Evolutionary conservation across 148 eudicot genomes (phyloP).

Genomic region (Amaranthus hypochondriacus): DNA sequence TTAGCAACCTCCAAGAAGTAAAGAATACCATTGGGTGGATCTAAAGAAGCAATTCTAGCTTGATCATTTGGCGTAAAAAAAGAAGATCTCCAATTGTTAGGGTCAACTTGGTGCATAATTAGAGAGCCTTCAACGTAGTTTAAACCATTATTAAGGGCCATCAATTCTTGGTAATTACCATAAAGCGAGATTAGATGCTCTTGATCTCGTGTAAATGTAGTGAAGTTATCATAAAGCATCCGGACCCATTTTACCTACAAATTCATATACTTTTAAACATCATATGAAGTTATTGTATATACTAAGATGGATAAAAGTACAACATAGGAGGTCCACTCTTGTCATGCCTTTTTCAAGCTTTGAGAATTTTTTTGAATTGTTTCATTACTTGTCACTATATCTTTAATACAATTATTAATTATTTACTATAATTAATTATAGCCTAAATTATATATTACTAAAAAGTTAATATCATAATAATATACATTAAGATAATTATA

Average conservation of each 20-base stretch:
- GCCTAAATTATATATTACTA: too few relatives aligned
- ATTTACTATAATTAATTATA: too few relatives aligned
- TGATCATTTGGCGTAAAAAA: constrained; percentile 55
- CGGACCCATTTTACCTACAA: constrained; percentile 83
- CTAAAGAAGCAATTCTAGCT: constrained; percentile 39
- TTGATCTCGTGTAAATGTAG: constrained; percentile 69
- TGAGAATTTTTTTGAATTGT: not conserved
- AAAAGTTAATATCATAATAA: too few relatives aligned
- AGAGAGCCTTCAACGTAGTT: constrained; percentile 79
- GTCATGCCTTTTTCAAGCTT: constrained; percentile 22
- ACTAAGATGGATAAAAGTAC: constrained; percentile 16
- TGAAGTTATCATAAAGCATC: constrained; percentile 64
- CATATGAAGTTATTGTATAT: not conserved
- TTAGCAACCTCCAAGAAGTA: constrained; percentile 75
- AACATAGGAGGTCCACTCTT: constrained; percentile 16
- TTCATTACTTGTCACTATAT: not conserved
- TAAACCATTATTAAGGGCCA: constrained; percentile 28
- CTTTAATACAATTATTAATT: not conserved
- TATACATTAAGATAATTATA: too few relatives aligned
- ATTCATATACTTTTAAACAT: not conserved
- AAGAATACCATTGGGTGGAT: constrained; percentile 40
- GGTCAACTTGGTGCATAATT: constrained; percentile 37
- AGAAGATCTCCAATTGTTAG: constrained; percentile 89
- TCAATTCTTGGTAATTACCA: constrained; percentile 23
- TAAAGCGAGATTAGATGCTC: constrained; percentile 58